Evolutionary conservation across 495 filamentous ascomycete species (phyloP), one percentile per base, ranked within the genome.

Genomic region (Chaetomium cochliodes): DNA sequence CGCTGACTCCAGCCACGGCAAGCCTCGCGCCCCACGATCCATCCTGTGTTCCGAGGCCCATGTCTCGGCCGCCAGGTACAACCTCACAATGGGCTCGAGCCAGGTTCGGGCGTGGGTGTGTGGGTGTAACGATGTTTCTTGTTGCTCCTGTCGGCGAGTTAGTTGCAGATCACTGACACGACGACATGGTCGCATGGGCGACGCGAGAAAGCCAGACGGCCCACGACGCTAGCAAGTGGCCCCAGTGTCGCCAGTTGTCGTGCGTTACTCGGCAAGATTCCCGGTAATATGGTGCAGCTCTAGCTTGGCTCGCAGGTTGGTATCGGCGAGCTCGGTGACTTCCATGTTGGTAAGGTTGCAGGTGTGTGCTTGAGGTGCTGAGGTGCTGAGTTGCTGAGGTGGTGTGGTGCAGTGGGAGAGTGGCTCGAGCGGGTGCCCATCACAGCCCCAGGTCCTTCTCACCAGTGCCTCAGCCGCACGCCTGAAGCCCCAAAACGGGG

Each of bases 1-100:
- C 37, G 28, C 30, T 37, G 37, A 51, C 44, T 54, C 49, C 56
- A 65, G 63, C 64, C 49, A 46, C 53, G n/a, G 26, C 30, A 46
- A 28, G 60, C 37, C 50, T 55, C 28, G 28, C 51, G 52, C 60
- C 60, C 60, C 60, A 62, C 50, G 50, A 37, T 37, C 33, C 33
- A 37, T 37, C 33, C 33, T 37, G 33, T 37, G 9, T 39, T 23
- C 52, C 12, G 22, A 20, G 16, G 46, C n/a, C n/a, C 18, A 5
- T 57, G 28, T 58, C 42, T 49, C 52, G 60, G 60, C 46, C 8
- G 18, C 49, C 37, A 56, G 51, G 60, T 7, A 49, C 57, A 33
- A 9, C n/a, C 25, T 37, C 11, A 33, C 30, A 33, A 3, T 7
- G 1, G 41, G 42, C 16, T 33, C 33, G 33, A 37, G 33, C 33